Evolutionary conservation across 768 basidiomycete genomes (phyloP).

Genomic region (Mycena floridula): DNA sequence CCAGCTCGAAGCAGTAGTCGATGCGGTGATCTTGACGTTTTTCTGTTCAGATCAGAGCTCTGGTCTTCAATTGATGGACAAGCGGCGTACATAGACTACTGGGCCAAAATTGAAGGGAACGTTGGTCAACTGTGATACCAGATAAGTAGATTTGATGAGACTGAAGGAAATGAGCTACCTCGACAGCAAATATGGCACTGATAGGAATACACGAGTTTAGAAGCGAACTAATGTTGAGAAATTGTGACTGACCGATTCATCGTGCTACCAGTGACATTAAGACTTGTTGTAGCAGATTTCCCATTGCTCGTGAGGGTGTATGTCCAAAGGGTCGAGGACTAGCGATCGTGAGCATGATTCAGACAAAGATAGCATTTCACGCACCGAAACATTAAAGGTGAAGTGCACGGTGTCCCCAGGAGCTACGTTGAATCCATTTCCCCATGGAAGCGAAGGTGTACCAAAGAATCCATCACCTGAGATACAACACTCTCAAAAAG

Average conservation of each 20-base stretch:
- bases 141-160: background rate
- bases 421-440: conserved; percentile 21
- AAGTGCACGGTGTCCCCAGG: conserved; percentile 21
- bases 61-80: background rate
- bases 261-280: conserved; percentile 18
- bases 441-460: conserved; percentile 21
- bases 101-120: conserved; percentile 22
- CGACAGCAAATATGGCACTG: conserved; percentile 21
- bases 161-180: conserved; percentile 8
- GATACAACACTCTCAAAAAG: background rate
- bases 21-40: conserved; percentile 20
- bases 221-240: background rate
- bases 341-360: background rate
- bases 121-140: conserved; percentile 11
- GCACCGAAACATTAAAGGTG: conserved; percentile 11
- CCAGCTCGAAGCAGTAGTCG: conserved; percentile 19
- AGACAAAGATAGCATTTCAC: background rate
- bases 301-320: conserved; percentile 19
- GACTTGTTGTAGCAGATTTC: conserved; percentile 15
- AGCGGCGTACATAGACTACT: conserved; percentile 13
- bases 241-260: conserved; percentile 16
- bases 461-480: conserved; percentile 21
- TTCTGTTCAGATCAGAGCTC: conserved; percentile 8
- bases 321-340: conserved; percentile 20
- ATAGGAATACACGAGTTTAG: background rate